These are phyloP conservation scores for Phytophthora litchii DNA, from an alignment of 352 stramenopile species.

Conservation along the genomic window DNA sequence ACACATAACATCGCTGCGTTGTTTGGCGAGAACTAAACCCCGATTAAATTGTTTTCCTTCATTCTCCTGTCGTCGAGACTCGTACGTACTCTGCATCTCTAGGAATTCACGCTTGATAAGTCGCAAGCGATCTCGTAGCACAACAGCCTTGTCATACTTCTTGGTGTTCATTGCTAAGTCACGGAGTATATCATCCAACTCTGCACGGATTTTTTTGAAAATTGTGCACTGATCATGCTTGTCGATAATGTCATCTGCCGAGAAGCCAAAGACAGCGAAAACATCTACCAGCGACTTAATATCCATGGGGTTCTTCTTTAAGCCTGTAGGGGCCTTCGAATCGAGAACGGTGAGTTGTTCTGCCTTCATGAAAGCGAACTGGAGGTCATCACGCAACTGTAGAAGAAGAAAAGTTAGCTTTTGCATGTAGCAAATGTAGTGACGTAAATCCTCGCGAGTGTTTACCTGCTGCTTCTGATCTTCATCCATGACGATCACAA, in stretches of 20 bases:
- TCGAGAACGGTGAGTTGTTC: constrained; percentile 60
- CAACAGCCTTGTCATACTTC: constrained; percentile 74
- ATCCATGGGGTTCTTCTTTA: constrained; percentile 58
- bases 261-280: constrained; percentile 73
- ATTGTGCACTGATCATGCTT: constrained; percentile 75
- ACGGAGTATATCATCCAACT: constrained; percentile 64
- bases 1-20: constrained; percentile 44
- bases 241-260: constrained; percentile 66
- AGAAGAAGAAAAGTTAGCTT: constrained; percentile 5
- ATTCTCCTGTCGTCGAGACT: constrained; percentile 50
- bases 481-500: constrained; percentile 53
- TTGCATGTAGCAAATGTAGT: background rate
- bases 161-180: constrained; percentile 61
- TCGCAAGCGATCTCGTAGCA: constrained; percentile 65
- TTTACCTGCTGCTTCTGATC: constrained; percentile 61
- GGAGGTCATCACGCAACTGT: constrained; percentile 71
- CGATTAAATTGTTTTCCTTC: constrained; percentile 58
- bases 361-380: constrained; percentile 75
- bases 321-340: constrained; percentile 37
- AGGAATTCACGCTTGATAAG: constrained; percentile 76
- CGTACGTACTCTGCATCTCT: constrained; percentile 67
- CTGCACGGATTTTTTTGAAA: constrained; percentile 62
- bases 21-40: constrained; percentile 46
- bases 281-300: constrained; percentile 74
- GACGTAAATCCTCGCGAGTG: background rate